Evolutionary conservation across 495 filamentous ascomycete species (phyloP), one percentile per base, ranked within the genome.

Genomic region (Neurospora discreta): DNA sequence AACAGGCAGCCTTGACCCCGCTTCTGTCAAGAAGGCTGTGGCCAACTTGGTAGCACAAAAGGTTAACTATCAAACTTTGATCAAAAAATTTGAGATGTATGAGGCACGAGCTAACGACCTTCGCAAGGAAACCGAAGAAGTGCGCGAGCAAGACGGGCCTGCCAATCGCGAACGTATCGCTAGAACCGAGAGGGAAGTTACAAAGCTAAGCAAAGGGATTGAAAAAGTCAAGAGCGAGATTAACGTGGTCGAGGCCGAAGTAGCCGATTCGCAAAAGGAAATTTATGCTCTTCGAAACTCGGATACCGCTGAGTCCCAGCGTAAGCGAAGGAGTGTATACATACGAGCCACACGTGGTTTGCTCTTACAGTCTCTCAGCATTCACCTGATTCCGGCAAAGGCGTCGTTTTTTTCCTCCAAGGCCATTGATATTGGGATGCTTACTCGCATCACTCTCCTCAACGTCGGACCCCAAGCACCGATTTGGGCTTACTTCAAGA

Each of bases 361-460:
- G 9, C 76, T 3, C 81, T 91, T 2, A 75, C n/a, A 85, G 43
- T 81, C 79, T 20, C 80, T 91, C 5, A 79, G 82, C 46, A 81
- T 91, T 40, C 82, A 89, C 73, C 84, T 87, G 58, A 82, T 91
- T 38, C 89, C 89, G 1, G 78, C 88, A 70, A 87, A 84, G 75
- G 80, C 88, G 0, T 83, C 83, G 0, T 80, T 89, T 0, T 68
- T 91, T 7, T 82, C 78, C 8, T 82, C 78, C 6, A 79, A 80
- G 38, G 84, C 85, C 5, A 75, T 90, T 7, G 88, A 91, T 72
- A 68, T 90, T 13, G 81, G 77, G 20, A 73, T 77, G 4, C 82
- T 91, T 5, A 83, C 81, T 70, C 81, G 80, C 40, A 75, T 91
- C 20, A 88, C 88, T 1, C 80, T 91, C 10, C 84, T 91, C 60